Conservation (phyloP, 2,329 filamentous ascomycete species). For the Phyllosticta citrichinensis region DNA sequence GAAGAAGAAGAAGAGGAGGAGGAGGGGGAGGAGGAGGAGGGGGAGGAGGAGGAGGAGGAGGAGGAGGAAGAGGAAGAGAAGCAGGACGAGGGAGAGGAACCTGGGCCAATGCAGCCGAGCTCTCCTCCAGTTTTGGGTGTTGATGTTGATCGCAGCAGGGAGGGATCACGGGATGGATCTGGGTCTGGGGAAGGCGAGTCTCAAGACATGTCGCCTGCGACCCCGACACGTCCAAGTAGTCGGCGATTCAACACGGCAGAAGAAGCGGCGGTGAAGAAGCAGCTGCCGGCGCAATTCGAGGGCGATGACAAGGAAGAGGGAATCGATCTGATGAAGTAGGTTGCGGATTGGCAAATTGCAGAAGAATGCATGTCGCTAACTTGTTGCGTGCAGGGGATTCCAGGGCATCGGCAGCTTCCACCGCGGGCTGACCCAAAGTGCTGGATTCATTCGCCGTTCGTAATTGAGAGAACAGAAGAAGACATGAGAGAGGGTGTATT, state of each 20-base stretch:
- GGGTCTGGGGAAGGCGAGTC: slow-evolving; percentile 8
- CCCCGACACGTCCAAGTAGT: slow-evolving; percentile 9
- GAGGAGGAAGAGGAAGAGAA: slow-evolving; percentile 17
- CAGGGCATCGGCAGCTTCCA: slow-evolving; percentile 41
- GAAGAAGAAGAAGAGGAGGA: slow-evolving; percentile 18
- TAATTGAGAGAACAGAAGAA: not conserved
- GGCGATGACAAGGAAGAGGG: slow-evolving; percentile 34
- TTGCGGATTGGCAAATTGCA: slow-evolving; percentile 1
- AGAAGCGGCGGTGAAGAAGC: slow-evolving; percentile 9
- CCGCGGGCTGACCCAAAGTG: slow-evolving; percentile 7
- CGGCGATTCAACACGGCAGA: slow-evolving; percentile 9
- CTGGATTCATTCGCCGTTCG: slow-evolving; percentile 8
- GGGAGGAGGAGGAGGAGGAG: slow-evolving; percentile 17
- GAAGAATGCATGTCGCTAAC: slow-evolving; percentile 13
- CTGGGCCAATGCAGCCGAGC: slow-evolving; percentile 24
- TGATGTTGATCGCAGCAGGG: slow-evolving; percentile 17
- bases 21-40: slow-evolving; percentile 20
- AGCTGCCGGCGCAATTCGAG: slow-evolving; percentile 13
- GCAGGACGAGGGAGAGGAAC: slow-evolving; percentile 18
- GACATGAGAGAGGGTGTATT: not conserved
- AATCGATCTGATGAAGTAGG: slow-evolving; percentile 41
- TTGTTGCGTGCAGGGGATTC: slow-evolving; percentile 31
- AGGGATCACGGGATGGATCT: slow-evolving; percentile 6
- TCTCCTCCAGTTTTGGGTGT: slow-evolving; percentile 25
- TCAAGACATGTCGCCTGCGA: slow-evolving; percentile 4